These are phyloP conservation scores for Pleurotus tuoliensis DNA, from an alignment of 768 basidiomycete species.

Conservation along the genomic window DNA sequence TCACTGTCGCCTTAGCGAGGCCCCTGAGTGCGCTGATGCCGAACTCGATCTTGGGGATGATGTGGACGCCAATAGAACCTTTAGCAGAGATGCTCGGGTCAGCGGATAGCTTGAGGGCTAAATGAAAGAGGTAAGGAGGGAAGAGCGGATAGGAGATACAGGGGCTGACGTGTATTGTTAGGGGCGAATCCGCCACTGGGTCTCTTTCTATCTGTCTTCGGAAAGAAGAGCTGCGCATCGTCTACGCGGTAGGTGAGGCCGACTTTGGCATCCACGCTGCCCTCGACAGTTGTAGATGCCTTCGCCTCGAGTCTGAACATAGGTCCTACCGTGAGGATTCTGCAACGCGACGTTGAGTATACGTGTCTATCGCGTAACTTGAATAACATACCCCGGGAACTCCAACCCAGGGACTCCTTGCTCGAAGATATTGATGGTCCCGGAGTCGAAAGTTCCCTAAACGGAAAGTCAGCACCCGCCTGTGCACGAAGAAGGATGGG, in stretches of 20 bases:
- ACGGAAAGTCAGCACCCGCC: no score
- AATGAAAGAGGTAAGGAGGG: not conserved
- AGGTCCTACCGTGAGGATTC: constrained; percentile 37
- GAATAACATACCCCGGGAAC: constrained; percentile 26
- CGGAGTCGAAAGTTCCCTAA: constrained; percentile 25
- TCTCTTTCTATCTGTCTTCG: constrained; percentile 18
- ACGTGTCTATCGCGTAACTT: not conserved
- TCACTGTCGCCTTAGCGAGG: constrained; percentile 12
- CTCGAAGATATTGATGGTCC: constrained; percentile 24
- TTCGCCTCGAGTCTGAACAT: constrained; percentile 31
- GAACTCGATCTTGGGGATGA: constrained; percentile 25
- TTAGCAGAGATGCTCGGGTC: constrained; percentile 24
- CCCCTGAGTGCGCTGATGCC: constrained; percentile 4
- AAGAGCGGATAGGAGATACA: not conserved
- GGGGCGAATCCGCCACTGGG: constrained; percentile 22
- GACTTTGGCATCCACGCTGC: constrained; percentile 27
- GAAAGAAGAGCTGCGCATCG: constrained; percentile 33
- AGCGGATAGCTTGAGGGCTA: constrained; percentile 29
- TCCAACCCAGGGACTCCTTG: constrained; percentile 26
- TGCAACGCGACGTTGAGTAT: constrained; percentile 5
- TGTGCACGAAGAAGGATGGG: not conserved
- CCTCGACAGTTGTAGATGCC: constrained; percentile 23
- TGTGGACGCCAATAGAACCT: constrained; percentile 26
- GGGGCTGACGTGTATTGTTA: constrained; percentile 24
- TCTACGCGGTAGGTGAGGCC: constrained; percentile 27